phyloP scores from a whole-genome alignment of 2,329 filamentous ascomycete genomes.

The Knufia fluminis region DNA sequence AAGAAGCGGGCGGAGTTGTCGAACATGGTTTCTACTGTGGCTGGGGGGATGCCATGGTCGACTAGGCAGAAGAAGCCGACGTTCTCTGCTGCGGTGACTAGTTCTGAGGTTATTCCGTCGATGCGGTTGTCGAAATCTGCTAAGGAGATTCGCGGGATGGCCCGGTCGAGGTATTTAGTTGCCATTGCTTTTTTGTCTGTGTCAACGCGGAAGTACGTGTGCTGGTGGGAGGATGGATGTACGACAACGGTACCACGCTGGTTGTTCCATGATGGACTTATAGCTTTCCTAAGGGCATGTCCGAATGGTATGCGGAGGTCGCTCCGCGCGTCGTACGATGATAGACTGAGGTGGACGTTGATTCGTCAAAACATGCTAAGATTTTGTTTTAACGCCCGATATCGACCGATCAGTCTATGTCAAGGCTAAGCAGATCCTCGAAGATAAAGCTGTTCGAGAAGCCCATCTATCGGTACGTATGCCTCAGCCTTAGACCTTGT shows the following conservation, averaged over 20 bases:
- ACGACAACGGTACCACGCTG: too few species aligned
- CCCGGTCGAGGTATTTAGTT: slow-evolving; percentile 35
- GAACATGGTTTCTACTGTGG: slow-evolving; percentile 46
- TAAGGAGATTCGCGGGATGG: slow-evolving; percentile 47
- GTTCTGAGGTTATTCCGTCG: slow-evolving; percentile 44
- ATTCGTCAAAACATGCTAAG: too few species aligned
- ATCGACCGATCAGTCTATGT: too few species aligned
- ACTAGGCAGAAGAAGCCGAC: slow-evolving; percentile 52
- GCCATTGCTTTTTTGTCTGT: background rate
- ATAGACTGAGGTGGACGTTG: slow-evolving; percentile 6
- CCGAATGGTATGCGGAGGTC: background rate
- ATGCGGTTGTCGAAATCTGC: slow-evolving; percentile 44
- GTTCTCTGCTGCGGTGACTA: slow-evolving; percentile 47
- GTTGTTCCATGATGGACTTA: background rate
- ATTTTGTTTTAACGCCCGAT: too few species aligned
- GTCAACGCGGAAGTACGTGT: too few species aligned
- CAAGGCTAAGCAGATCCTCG: slow-evolving; percentile 17
- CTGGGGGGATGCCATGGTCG: slow-evolving; percentile 45
- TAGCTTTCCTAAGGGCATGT: background rate
- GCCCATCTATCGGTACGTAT: slow-evolving; percentile 18
- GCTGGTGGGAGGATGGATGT: too few species aligned
- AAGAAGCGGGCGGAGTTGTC: slow-evolving; percentile 46
- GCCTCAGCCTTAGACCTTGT: too few species aligned
- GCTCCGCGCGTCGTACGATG: background rate
- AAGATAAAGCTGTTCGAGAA: slow-evolving; percentile 22